Evolutionary conservation across 225 moss, liverwort and hornwort species (phyloP).

Genomic region (Pseudisothecium myosuroides): DNA sequence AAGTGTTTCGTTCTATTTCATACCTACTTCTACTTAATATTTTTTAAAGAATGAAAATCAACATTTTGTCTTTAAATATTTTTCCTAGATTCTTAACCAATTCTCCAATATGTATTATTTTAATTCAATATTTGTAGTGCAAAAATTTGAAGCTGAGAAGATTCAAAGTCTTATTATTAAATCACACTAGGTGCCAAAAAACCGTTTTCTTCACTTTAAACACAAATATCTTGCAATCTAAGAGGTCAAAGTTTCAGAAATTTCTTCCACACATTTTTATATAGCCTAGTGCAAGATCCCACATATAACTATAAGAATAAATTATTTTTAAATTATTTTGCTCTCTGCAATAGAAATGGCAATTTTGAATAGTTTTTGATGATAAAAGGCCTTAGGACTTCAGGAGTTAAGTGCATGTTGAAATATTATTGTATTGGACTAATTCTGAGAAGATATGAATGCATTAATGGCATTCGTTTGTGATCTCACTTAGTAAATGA

Average conservation of each 20-base stretch:
- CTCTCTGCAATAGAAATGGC: background rate
- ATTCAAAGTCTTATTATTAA: background rate
- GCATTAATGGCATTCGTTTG: background rate
- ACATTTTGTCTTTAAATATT: background rate
- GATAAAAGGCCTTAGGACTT: background rate
- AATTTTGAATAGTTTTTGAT: background rate
- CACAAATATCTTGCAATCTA: background rate
- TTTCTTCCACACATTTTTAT: background rate
- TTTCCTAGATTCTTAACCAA: background rate
- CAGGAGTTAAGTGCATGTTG: fast-evolving
- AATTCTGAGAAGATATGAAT: background rate
- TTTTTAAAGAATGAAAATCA: background rate
- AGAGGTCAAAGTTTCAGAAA: background rate
- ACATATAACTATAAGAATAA: background rate
- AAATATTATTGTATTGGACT: background rate
- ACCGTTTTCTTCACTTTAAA: background rate
- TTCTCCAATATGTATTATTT: too few relatives aligned
- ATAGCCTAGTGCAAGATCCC: background rate
- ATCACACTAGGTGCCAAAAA: background rate
- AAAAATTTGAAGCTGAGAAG: background rate
- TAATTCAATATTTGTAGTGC: background rate
- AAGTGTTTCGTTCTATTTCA: background rate
- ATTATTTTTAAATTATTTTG: background rate
- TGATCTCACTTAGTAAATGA: background rate
- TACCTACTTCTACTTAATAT: background rate